A percentile compares a stretch with the other conserved stretches of the same genome.
phyloP scores from a whole-genome alignment of 2,329 filamentous ascomycete genomes.

The Ramularia collo-cygni region DNA sequence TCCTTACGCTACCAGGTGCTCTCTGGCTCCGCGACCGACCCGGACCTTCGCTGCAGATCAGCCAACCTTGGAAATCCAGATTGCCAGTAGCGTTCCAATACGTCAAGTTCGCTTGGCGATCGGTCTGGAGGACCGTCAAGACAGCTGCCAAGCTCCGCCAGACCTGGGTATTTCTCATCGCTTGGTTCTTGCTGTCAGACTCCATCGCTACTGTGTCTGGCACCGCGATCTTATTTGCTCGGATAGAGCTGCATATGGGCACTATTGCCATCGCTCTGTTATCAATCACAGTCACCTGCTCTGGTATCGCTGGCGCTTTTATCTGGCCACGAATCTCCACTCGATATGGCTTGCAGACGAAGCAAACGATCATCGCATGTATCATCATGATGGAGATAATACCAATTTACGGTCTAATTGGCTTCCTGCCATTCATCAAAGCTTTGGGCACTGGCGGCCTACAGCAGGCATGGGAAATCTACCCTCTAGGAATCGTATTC shows the following conservation, averaged over 20 bases:
- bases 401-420: slow-evolving; percentile 77
- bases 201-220: slow-evolving; percentile 88
- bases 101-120: slow-evolving; percentile 72
- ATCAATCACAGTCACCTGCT: slow-evolving; percentile 79
- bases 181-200: slow-evolving; percentile 90
- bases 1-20: slow-evolving; percentile 77
- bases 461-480: slow-evolving; percentile 89
- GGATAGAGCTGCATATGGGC: slow-evolving; percentile 81
- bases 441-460: slow-evolving; percentile 68
- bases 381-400: slow-evolving; percentile 83
- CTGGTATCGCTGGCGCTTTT: slow-evolving; percentile 80
- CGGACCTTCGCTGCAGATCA: slow-evolving; percentile 53
- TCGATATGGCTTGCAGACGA: slow-evolving; percentile 59
- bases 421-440: slow-evolving; percentile 71
- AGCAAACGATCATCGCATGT: slow-evolving; percentile 77
- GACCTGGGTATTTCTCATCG: slow-evolving; percentile 67
- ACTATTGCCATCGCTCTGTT: slow-evolving; percentile 80
- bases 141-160: slow-evolving; percentile 63
- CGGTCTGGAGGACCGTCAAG: slow-evolving; percentile 69
- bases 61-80: slow-evolving; percentile 14
- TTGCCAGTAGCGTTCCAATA: slow-evolving; percentile 48
- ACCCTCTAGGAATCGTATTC: slow-evolving; percentile 75
- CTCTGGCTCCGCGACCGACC: slow-evolving; percentile 61
- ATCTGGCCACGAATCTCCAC: slow-evolving; percentile 74
- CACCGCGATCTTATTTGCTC: slow-evolving; percentile 89